These are phyloP conservation scores for Beauveria sp. DNA, from an alignment of 2,329 filamentous ascomycete species.

Conservation along the genomic window DNA sequence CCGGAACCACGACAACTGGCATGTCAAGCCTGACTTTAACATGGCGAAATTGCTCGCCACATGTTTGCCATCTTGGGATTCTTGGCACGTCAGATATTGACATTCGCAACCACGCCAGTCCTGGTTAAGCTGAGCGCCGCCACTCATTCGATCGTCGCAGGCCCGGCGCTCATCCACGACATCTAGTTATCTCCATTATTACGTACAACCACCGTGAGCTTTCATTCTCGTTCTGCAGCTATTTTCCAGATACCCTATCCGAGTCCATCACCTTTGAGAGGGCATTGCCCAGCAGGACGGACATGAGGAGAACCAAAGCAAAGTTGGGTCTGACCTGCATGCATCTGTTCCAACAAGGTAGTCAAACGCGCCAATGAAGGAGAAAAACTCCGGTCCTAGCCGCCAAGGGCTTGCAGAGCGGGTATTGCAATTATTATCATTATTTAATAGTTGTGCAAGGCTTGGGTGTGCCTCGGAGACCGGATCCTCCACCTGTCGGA, in stretches of 20 bases:
- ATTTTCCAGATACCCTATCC: not conserved
- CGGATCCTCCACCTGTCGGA: not conserved
- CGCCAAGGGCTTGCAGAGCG: not conserved
- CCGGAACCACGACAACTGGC: not conserved
- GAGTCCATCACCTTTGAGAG: not conserved
- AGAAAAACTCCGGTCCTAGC: not conserved
- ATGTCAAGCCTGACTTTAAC: not conserved
- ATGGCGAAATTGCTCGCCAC: slow-evolving; percentile 9
- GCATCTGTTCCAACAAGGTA: not conserved
- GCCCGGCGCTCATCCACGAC: not conserved
- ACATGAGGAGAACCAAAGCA: not conserved
- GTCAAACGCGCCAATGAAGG: not conserved
- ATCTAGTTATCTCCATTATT: not conserved
- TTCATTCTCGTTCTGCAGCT: not conserved
- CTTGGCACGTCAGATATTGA: not conserved
- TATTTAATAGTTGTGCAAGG: not conserved
- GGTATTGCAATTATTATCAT: not conserved
- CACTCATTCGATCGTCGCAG: not conserved
- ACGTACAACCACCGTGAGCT: not conserved
- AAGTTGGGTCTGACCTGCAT: not conserved
- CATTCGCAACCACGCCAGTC: not conserved
- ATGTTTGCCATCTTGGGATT: slow-evolving; percentile 1
- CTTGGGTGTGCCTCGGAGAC: not conserved
- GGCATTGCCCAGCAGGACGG: not conserved
- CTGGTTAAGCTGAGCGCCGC: not conserved